phyloP scores from a whole-genome alignment of 1,139 yeast genomes.

The Starmera stellimalicola region DNA sequence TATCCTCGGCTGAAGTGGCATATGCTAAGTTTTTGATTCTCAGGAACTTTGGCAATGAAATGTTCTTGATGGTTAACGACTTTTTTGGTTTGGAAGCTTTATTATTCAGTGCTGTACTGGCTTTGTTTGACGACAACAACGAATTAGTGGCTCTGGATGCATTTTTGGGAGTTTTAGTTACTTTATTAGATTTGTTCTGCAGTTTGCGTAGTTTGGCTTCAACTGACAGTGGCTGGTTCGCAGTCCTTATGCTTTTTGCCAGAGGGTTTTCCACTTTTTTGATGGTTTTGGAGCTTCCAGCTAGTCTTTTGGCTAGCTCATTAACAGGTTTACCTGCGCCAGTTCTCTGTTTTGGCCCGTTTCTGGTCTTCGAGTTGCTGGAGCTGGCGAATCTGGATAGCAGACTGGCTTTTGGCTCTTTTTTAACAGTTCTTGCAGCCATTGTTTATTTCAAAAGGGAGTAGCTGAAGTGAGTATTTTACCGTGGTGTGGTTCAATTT shows the following conservation, averaged over 20 bases:
- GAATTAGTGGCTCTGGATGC: constrained; percentile 1
- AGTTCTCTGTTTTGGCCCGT: constrained; percentile 2
- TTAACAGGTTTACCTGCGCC: neutral
- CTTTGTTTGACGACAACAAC: neutral
- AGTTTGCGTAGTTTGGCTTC: neutral
- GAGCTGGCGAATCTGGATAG: too few relatives aligned
- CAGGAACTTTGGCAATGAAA: constrained; percentile 5
- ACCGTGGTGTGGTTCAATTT: too few relatives aligned
- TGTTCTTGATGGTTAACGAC: constrained; percentile 10
- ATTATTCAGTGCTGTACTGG: neutral
- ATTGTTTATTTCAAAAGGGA: too few relatives aligned
- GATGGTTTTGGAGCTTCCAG: neutral
- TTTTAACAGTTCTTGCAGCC: neutral
- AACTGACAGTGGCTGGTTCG: neutral
- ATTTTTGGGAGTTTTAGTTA: constrained; percentile 1
- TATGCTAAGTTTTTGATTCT: constrained; percentile 13
- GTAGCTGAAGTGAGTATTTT: too few relatives aligned
- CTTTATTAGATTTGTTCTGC: neutral
- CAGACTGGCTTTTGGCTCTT: too few relatives aligned
- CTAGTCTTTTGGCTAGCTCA: constrained; percentile 5
- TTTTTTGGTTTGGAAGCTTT: too few relatives aligned
- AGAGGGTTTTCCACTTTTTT: neutral
- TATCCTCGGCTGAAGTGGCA: constrained; percentile 14
- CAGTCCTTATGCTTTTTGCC: constrained; percentile 1
- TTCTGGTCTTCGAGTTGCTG: too few relatives aligned